These are phyloP conservation scores for Cardamine occulta DNA, from an alignment of 345 rosid genomes.

Conservation along the genomic window DNA sequence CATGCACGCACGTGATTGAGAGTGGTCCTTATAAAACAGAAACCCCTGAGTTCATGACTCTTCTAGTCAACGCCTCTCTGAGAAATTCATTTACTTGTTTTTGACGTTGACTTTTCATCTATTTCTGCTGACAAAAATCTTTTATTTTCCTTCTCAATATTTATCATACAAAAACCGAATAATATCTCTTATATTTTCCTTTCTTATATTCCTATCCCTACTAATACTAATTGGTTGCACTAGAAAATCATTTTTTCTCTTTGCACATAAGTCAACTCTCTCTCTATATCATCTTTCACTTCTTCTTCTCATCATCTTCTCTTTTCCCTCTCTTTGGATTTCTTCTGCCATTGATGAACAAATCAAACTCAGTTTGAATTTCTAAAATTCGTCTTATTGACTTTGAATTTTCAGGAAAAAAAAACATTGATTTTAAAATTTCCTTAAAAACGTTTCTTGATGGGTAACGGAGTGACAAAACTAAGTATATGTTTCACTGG, in stretches of 20 bases:
- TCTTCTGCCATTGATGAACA: conserved; percentile 16
- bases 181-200: conserved; percentile 22
- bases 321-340: conserved; percentile 18
- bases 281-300: conserved; percentile 32
- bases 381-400: conserved; percentile 20
- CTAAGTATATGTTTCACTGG: conserved; percentile 68
- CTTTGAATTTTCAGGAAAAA: neutral
- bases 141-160: conserved; percentile 4
- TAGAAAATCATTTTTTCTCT: conserved; percentile 20
- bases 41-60: conserved; percentile 32
- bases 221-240: conserved; percentile 10
- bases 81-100: conserved; percentile 24
- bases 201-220: conserved; percentile 18
- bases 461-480: conserved; percentile 88
- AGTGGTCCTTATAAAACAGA: conserved; percentile 32
- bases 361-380: conserved; percentile 8
- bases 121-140: conserved; percentile 15
- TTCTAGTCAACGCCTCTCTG: conserved; percentile 33
- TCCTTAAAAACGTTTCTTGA: neutral
- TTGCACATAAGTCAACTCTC: conserved; percentile 66
- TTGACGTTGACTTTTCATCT: conserved; percentile 17
- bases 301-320: conserved; percentile 25
- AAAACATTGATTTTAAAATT: neutral
- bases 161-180: conserved; percentile 24
- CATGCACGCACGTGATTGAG: neutral